Evolutionary conservation across 225 moss, liverwort and hornwort species (phyloP).

Genomic region (Physcomitrium patens): DNA sequence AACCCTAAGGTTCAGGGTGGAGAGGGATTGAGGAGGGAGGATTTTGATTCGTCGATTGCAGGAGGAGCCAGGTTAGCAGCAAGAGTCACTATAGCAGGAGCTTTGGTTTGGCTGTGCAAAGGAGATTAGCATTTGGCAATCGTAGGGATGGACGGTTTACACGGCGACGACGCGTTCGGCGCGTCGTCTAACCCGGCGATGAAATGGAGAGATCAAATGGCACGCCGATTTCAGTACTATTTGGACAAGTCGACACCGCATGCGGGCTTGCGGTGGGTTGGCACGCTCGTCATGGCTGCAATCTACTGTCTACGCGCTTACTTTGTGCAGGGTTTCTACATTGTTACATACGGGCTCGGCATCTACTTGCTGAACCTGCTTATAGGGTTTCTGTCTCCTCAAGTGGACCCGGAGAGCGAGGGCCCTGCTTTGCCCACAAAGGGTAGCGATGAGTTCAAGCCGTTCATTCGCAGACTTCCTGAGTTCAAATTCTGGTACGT

Average conservation of each 20-base stretch:
- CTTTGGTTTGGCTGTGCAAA: background rate
- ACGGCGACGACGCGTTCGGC: conserved; percentile 76
- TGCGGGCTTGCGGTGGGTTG: conserved; percentile 89
- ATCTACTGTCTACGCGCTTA: conserved; percentile 98
- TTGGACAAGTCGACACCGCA: conserved; percentile 99
- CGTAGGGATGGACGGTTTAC: conserved; percentile 82
- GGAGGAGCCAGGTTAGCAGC: conserved; percentile 10
- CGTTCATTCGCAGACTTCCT: conserved; percentile 98
- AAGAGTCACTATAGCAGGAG: background rate
- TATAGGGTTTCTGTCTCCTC: conserved; percentile 96
- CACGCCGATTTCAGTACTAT: conserved; percentile 91
- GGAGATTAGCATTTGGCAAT: conserved; percentile 18
- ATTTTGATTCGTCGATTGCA: background rate
- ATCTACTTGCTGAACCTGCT: conserved; percentile 97
- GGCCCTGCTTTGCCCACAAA: conserved; percentile 96
- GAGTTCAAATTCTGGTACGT: conserved; percentile 99
- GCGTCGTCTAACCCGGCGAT: conserved; percentile 62
- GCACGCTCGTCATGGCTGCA: conserved; percentile 79
- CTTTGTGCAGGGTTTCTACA: conserved; percentile 97
- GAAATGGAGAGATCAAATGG: conserved; percentile 86
- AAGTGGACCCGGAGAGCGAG: conserved; percentile 98
- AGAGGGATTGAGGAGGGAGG: background rate
- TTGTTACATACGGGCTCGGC: conserved; percentile 96
- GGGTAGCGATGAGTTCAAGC: conserved; percentile 98
- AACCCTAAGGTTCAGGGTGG: conserved; percentile 46